A percentile compares a stretch with the other conserved stretches of the same genome.
Evolutionary conservation across 2,329 filamentous ascomycete genomes (phyloP).

Genomic region (Thyridium curvatum): DNA sequence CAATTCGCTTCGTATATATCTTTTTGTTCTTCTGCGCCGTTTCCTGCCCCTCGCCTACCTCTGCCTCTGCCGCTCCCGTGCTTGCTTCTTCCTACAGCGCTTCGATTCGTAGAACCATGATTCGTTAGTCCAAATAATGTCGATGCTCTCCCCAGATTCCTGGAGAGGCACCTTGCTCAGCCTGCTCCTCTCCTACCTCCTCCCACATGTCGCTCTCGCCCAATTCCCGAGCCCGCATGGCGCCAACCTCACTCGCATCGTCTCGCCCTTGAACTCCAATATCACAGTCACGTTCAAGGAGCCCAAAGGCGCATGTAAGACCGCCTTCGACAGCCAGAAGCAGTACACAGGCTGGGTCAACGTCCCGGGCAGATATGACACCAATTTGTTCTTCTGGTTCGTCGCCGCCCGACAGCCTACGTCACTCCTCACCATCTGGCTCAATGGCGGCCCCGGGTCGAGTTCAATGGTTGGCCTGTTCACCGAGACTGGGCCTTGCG

Average conservation of each 20-base stretch:
- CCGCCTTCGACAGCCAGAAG: conserved; percentile 57
- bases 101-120: no score
- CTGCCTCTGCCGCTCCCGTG: no score
- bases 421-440: conserved; percentile 48
- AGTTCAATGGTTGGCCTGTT: conserved; percentile 62
- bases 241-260: conserved; percentile 45
- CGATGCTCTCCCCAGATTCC: no score
- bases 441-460: conserved; percentile 61
- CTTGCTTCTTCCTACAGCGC: no score
- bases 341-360: conserved; percentile 67
- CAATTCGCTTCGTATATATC: no score
- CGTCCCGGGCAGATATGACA: conserved; percentile 47
- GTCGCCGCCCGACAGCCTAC: conserved; percentile 37
- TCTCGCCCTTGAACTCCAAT: conserved; percentile 54
- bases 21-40: no score
- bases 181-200: conserved; percentile 12
- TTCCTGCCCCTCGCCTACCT: no score
- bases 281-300: conserved; percentile 65
- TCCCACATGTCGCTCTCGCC: conserved; percentile 14
- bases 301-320: conserved; percentile 54
- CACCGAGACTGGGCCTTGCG: conserved; percentile 49
- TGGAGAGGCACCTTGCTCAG: not conserved
- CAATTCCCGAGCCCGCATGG: conserved; percentile 20
- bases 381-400: conserved; percentile 47
- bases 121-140: no score